These are phyloP conservation scores for Madurella fahalii DNA, from an alignment of 2,329 filamentous ascomycete genomes.

Conservation along the genomic window DNA sequence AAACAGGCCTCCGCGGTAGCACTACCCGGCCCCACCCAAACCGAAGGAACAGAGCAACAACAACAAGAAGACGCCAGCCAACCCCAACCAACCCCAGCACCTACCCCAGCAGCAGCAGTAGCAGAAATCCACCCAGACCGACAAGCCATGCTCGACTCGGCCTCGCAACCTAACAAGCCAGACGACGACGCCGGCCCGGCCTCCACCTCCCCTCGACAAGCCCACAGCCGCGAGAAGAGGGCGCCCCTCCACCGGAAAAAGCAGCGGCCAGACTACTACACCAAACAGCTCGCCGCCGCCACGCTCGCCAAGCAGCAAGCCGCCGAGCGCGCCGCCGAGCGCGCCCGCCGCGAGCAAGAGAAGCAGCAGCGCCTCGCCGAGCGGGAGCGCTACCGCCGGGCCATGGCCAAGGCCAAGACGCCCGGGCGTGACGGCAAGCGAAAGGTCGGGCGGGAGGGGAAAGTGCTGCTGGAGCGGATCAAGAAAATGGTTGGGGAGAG, in stretches of 20 bases:
- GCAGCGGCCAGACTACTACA: constrained; percentile 55
- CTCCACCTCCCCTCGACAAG: constrained; percentile 8
- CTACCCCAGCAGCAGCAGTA: neutral
- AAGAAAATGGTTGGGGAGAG: constrained; percentile 60
- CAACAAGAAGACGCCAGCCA: constrained; percentile 9
- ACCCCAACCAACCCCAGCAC: neutral
- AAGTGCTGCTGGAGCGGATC: constrained; percentile 71
- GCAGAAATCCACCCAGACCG: constrained; percentile 39
- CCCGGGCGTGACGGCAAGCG: constrained; percentile 63
- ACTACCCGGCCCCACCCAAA: constrained; percentile 18
- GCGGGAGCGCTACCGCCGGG: constrained; percentile 59
- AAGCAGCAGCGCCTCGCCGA: constrained; percentile 62
- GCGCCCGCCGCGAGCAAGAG: constrained; percentile 53
- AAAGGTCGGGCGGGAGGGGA: constrained; percentile 78
- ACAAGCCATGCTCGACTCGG: constrained; percentile 36
- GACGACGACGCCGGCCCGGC: neutral
- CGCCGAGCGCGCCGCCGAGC: constrained; percentile 41
- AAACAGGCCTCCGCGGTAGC: constrained; percentile 17
- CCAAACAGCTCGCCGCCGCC: constrained; percentile 56
- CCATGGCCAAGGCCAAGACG: constrained; percentile 67
- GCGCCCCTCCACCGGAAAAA: constrained; percentile 18
- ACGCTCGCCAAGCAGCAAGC: constrained; percentile 40
- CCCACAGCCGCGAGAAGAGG: neutral
- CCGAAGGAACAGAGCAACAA: constrained; percentile 10
- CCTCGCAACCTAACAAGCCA: constrained; percentile 20